Evolutionary conservation across 352 stramenopile species (phyloP), one percentile per base, ranked within the genome.

Genomic region (Albugo laibachii): DNA sequence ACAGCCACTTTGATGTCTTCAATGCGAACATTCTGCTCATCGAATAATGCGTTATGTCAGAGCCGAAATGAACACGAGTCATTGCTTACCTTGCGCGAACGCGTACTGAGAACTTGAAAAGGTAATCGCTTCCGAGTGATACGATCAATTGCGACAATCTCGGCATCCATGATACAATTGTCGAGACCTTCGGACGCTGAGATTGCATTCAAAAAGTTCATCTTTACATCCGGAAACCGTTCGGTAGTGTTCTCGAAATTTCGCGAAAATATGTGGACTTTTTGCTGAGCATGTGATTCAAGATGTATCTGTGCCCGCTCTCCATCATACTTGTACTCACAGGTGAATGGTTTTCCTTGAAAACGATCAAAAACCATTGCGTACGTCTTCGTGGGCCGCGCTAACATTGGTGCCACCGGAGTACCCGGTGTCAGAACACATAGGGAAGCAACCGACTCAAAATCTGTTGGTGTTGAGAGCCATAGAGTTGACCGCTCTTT

Each of bases 291-390:
- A 5, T 84, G 63, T 43, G 38, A 24, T 8, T 43, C 38, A 8
- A 24, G 16, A 43, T 53, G 2, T 35, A 91, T 55, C 61, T 99
- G 95, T 5, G 94, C 92, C 40, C 95, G 75, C 62, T 99, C 95
- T 31, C 95, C 96, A 58, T 99, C 95, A 63, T 99, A 99, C 67
- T 99, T 99, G 82, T 96, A 99, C 63, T 99, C 96, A 58, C 92
- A 99, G 4, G 94, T 98, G 61, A 99, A 98, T 31, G 76, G 66
- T 59, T 86, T 77, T 21, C 87, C 92, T 57, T 96, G 75, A 46
- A 99, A 89, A 8, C 95, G 83, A 49, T 97, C 94, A 39, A 98
- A 83, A 11, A 99, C 95, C 71, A 98, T 97, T 16, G 80, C 77
- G 47, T 88, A 86, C 34, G 80, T 76, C 58, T 99, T 99, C 1